Percentiles rank a stretch among this genome's conserved stretches.
Evolutionary conservation across 2,329 filamentous ascomycete genomes (phyloP).

Genomic region (Claviceps paspali): DNA sequence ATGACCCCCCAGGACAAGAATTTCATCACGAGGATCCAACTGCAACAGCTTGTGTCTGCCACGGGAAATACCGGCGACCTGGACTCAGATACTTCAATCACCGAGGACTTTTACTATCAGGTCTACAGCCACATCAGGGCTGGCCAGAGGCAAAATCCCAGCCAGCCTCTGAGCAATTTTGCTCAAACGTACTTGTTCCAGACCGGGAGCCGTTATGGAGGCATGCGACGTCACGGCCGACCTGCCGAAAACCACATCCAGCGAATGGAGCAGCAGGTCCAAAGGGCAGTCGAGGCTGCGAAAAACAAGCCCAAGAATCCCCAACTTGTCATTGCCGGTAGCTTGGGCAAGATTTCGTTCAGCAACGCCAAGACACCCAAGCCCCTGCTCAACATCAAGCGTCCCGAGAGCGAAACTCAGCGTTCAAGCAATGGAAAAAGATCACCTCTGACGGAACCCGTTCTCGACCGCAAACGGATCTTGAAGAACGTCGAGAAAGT

Average conservation of each 20-base stretch:
- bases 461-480: conserved; percentile 66
- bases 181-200: conserved; percentile 96
- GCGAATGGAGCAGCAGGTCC: conserved; percentile 97
- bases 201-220: conserved; percentile 70
- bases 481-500: conserved; percentile 78
- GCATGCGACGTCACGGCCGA: conserved; percentile 57
- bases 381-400: conserved; percentile 88
- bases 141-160: conserved; percentile 76
- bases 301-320: conserved; percentile 98
- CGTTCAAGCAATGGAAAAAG: conserved; percentile 35
- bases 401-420: conserved; percentile 51
- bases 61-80: conserved; percentile 75
- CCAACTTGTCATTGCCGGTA: conserved; percentile 90
- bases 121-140: conserved; percentile 91
- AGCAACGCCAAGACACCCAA: conserved; percentile 97
- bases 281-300: conserved; percentile 88
- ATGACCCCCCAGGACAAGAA: conserved; percentile 99
- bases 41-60: conserved; percentile 88
- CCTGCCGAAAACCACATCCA: conserved; percentile 95
- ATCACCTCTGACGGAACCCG: conserved; percentile 19
- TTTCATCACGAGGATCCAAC: conserved; percentile 93
- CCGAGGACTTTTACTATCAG: conserved; percentile 97
- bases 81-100: conserved; percentile 63
- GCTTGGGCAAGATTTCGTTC: conserved; percentile 94
- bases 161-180: conserved; percentile 88